Conservation (phyloP, 1,284 basidiomycete species). For the Phlebopus sp. region DNA sequence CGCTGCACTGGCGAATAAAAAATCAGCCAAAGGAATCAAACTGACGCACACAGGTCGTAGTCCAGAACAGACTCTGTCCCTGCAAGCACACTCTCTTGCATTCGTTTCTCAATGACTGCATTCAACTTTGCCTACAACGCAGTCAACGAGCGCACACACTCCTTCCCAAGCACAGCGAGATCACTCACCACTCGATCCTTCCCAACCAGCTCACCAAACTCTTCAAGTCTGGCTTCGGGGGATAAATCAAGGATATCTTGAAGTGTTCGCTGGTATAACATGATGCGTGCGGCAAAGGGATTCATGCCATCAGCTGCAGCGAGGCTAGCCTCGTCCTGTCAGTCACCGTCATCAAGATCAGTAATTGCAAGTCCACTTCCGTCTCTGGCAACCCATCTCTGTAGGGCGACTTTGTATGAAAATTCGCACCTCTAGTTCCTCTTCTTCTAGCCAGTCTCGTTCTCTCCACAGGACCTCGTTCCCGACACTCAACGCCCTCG, state of each 20-base stretch:
- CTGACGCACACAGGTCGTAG: no score
- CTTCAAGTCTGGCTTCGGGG: slow-evolving; percentile 44
- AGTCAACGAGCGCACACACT: slow-evolving; percentile 8
- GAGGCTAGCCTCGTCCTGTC: slow-evolving; percentile 56
- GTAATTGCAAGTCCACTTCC: slow-evolving; percentile 9
- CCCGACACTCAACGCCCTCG: slow-evolving; percentile 39
- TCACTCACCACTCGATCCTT: slow-evolving; percentile 51
- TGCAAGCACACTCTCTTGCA: slow-evolving; percentile 28
- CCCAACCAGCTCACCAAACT: slow-evolving; percentile 51
- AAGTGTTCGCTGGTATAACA: slow-evolving; percentile 54
- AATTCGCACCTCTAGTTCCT: slow-evolving; percentile 49
- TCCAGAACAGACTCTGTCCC: slow-evolving; percentile 10
- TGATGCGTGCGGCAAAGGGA: slow-evolving; percentile 56
- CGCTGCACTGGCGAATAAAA: no score
- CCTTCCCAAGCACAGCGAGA: slow-evolving; percentile 1
- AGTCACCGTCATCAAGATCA: slow-evolving; percentile 7
- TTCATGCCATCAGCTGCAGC: slow-evolving; percentile 60
- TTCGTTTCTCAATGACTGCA: slow-evolving; percentile 36
- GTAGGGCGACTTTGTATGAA: slow-evolving; percentile 7
- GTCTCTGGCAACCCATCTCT: slow-evolving; percentile 3
- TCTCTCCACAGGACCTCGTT: slow-evolving; percentile 48
- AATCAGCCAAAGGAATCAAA: no score
- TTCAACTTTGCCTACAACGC: slow-evolving; percentile 35
- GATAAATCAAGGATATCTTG: slow-evolving; percentile 53
- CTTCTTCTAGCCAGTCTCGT: slow-evolving; percentile 57